Percentiles rank a stretch among this genome's conserved stretches.
Evolutionary conservation across 1,139 yeast species (phyloP).

Genomic region (Kazachstania sp.): DNA sequence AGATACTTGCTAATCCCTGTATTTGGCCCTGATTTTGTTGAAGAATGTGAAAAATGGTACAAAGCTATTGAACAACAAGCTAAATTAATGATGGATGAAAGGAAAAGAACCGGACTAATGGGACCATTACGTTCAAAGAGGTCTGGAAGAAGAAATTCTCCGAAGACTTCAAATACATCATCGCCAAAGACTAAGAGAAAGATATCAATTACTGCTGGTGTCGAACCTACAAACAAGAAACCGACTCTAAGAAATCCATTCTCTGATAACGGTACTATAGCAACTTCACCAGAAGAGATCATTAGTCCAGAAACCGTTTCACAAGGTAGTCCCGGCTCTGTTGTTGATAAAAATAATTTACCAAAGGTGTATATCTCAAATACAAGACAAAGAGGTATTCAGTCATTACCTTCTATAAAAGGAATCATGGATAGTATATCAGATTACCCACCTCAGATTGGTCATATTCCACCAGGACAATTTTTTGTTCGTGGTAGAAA

Average conservation of each 20-base stretch:
- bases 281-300: not conserved
- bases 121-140: not conserved
- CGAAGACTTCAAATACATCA: not conserved
- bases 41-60: slow-evolving; percentile 39
- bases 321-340: not conserved
- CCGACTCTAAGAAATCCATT: slow-evolving; percentile 1
- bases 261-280: not conserved
- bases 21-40: slow-evolving; percentile 69
- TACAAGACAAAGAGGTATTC: not conserved
- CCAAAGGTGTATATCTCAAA: not conserved
- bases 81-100: not conserved
- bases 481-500: not conserved
- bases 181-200: slow-evolving; percentile 1
- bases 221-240: slow-evolving; percentile 4
- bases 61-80: slow-evolving; percentile 4
- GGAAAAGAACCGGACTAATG: not conserved
- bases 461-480: not conserved
- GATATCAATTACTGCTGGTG: not conserved
- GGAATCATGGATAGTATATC: slow-evolving; percentile 2
- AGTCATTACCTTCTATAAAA: slow-evolving; percentile 8
- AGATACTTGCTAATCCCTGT: slow-evolving; percentile 70
- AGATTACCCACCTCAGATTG: not conserved
- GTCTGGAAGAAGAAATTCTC: not conserved
- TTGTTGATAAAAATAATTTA: not conserved
- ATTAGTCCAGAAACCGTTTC: not conserved